These are phyloP conservation scores for Beta lomatogona DNA, from an alignment of 179 eudicot species.

Conservation along the genomic window DNA sequence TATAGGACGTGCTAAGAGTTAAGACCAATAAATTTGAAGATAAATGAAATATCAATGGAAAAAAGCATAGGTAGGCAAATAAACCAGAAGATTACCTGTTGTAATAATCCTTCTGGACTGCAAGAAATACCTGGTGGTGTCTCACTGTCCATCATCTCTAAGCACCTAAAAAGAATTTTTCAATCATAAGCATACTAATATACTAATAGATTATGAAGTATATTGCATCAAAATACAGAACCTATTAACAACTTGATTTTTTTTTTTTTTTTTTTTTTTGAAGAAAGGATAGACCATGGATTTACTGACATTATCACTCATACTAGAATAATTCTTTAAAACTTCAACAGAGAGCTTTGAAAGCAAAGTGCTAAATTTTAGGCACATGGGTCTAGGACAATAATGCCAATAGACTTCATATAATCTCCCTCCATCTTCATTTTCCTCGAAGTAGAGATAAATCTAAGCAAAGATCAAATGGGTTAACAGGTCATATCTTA, in stretches of 20 bases:
- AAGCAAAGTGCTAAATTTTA: neutral
- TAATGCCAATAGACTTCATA: neutral
- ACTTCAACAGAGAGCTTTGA: constrained; percentile 4
- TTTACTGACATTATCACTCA: neutral
- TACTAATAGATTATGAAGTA: neutral
- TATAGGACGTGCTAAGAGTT: neutral
- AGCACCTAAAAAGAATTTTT: constrained; percentile 44
- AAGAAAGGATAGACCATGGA: neutral
- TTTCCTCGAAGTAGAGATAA: neutral
- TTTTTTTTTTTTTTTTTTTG: too few relatives aligned
- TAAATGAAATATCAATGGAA: neutral
- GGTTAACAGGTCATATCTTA: constrained; percentile 32
- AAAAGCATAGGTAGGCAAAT: neutral
- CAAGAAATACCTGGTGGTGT: constrained; percentile 45
- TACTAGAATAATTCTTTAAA: neutral
- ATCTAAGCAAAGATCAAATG: neutral
- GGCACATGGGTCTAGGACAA: neutral
- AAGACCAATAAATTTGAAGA: neutral
- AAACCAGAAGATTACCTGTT: constrained; percentile 43
- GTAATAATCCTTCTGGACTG: constrained; percentile 64
- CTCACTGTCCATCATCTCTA: constrained; percentile 61
- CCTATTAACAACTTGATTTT: neutral
- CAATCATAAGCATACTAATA: constrained; percentile 19
- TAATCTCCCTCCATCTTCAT: neutral
- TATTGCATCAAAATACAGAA: neutral